These are phyloP conservation scores for Bryoerythrophyllum caledonicum DNA, from an alignment of 225 moss, liverwort and hornwort genomes.

Conservation along the genomic window DNA sequence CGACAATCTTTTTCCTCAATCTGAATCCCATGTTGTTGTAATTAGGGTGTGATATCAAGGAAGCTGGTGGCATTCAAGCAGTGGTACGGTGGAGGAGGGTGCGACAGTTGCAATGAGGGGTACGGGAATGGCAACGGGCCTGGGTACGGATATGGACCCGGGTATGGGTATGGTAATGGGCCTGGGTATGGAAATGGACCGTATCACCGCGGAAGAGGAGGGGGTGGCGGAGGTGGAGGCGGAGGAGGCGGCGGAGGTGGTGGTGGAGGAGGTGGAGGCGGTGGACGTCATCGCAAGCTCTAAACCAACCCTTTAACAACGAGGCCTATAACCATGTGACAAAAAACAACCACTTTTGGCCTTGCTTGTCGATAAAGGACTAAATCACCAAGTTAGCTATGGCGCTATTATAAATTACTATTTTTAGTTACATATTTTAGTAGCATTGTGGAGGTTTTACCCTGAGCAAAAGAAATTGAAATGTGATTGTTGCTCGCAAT, in stretches of 20 bases:
- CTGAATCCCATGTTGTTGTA: neutral
- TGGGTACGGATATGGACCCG: slow-evolving; percentile 12
- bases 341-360: too few relatives aligned
- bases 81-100: slow-evolving; percentile 20
- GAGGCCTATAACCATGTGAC: too few relatives aligned
- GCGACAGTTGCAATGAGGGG: slow-evolving; percentile 14
- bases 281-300: slow-evolving; percentile 4
- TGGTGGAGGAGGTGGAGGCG: neutral
- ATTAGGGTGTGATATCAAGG: slow-evolving; percentile 8
- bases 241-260: neutral
- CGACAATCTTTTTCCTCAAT: too few relatives aligned
- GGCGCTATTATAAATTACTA: neutral
- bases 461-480: neutral
- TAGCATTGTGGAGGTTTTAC: neutral
- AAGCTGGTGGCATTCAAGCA: slow-evolving; percentile 13
- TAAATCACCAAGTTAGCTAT: neutral
- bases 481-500: neutral
- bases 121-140: slow-evolving; percentile 8
- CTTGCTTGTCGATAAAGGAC: neutral
- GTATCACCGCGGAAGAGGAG: neutral
- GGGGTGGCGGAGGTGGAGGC: neutral
- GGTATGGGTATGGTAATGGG: slow-evolving; percentile 3
- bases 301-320: neutral
- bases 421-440: neutral
- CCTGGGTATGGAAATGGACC: slow-evolving; percentile 15